Evolutionary conservation across 176 grass and related monocot species (phyloP).

Genomic region (Carex littledalei): DNA sequence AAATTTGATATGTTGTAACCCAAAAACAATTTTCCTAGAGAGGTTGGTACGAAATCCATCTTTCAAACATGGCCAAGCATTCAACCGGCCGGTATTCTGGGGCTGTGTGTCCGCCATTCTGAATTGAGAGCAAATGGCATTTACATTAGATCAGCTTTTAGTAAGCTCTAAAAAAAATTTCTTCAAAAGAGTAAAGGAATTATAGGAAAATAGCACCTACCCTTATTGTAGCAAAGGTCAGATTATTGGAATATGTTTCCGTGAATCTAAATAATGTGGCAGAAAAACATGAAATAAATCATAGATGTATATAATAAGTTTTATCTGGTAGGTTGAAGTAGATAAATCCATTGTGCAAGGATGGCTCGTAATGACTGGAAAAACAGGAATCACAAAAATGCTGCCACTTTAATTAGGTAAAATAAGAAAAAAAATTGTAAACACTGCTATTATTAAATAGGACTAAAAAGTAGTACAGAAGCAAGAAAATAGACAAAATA

Average conservation of each 20-base stretch:
- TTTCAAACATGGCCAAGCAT: slow-evolving; percentile 28
- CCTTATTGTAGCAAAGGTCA: slow-evolving; percentile 28
- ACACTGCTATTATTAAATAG: neutral
- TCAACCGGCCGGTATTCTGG: slow-evolving; percentile 30
- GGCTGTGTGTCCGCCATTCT: slow-evolving; percentile 29
- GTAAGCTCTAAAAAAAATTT: neutral
- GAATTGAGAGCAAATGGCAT: neutral
- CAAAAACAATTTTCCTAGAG: slow-evolving; percentile 3
- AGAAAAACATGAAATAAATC: neutral
- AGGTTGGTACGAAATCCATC: slow-evolving; percentile 28
- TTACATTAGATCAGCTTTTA: neutral
- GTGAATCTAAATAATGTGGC: slow-evolving; percentile 7
- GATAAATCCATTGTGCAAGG: too few relatives aligned
- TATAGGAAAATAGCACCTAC: neutral
- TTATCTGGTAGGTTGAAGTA: too few relatives aligned
- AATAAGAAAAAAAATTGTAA: neutral
- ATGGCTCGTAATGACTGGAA: too few relatives aligned
- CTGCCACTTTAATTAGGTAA: too few relatives aligned
- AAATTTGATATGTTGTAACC: neutral
- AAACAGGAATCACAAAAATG: too few relatives aligned
- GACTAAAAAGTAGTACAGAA: neutral
- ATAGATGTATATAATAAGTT: neutral
- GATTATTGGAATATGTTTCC: slow-evolving; percentile 24
- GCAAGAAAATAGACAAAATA: neutral
- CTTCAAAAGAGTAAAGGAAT: neutral